These are phyloP conservation scores for Collybiopsis confluens DNA, from an alignment of 768 basidiomycete species.

Conservation along the genomic window DNA sequence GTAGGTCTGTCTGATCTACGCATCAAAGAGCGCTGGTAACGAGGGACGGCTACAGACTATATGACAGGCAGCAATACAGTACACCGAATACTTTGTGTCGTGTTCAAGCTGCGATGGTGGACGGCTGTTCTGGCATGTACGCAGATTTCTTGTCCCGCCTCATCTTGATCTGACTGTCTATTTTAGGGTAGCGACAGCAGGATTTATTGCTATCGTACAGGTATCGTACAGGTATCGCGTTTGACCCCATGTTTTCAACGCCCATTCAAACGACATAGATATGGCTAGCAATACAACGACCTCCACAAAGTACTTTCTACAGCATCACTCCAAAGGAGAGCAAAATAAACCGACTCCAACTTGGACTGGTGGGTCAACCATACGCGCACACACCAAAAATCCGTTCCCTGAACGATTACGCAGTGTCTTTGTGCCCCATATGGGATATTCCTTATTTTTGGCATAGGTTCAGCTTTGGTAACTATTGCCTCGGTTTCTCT, in stretches of 20 bases:
- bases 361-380: background rate
- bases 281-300: background rate
- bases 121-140: slow-evolving; percentile 52
- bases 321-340: background rate
- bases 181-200: slow-evolving; percentile 37
- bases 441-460: slow-evolving; percentile 37
- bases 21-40: background rate
- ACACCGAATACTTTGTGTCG: slow-evolving; percentile 35
- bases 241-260: background rate
- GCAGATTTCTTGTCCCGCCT: slow-evolving; percentile 1
- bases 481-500: slow-evolving; percentile 13
- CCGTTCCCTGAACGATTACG: slow-evolving; percentile 1
- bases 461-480: slow-evolving; percentile 33
- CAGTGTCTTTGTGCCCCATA: slow-evolving; percentile 28
- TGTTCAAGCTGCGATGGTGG: slow-evolving; percentile 48
- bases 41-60: slow-evolving; percentile 10
- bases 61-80: slow-evolving; percentile 13
- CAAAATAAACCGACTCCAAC: background rate
- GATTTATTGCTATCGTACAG: slow-evolving; percentile 36
- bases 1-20: slow-evolving; percentile 31
- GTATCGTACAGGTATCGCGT: slow-evolving; percentile 24
- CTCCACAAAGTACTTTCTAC: background rate
- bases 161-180: background rate
- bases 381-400: background rate
- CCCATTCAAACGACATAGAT: background rate